Conservation (phyloP, 805 yeast species). For the Candida corydali region DNA sequence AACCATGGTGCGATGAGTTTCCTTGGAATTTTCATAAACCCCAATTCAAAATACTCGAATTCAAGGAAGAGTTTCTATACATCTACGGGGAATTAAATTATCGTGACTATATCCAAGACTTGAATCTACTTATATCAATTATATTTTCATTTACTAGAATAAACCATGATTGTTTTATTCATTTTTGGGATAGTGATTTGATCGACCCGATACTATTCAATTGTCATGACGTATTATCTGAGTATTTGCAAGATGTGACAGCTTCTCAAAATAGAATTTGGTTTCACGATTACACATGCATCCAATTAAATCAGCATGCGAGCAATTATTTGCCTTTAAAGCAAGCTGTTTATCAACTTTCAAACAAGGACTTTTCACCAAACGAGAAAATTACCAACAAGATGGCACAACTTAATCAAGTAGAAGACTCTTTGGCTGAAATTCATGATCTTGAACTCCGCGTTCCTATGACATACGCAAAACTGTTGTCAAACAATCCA, state of each 20-base stretch:
- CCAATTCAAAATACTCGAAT: not conserved
- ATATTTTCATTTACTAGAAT: constrained; percentile 31
- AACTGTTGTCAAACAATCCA: constrained; percentile 3
- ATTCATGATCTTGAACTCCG: constrained; percentile 5
- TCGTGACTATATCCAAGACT: constrained; percentile 44
- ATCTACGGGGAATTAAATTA: constrained; percentile 40
- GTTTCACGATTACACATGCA: constrained; percentile 41
- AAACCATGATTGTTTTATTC: constrained; percentile 34
- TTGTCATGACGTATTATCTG: constrained; percentile 42
- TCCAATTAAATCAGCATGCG: constrained; percentile 13
- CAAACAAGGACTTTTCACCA: constrained; percentile 8
- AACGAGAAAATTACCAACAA: constrained; percentile 3
- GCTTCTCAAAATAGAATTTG: constrained; percentile 50
- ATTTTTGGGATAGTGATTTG: constrained; percentile 44
- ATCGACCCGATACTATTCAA: constrained; percentile 55
- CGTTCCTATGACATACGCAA: constrained; percentile 4
- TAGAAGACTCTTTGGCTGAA: constrained; percentile 1
- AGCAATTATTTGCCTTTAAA: constrained; percentile 8
- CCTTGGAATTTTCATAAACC: constrained; percentile 17
- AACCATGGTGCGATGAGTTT: constrained; percentile 17
- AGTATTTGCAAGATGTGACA: constrained; percentile 41
- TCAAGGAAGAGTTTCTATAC: constrained; percentile 13
- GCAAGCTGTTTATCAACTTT: constrained; percentile 10
- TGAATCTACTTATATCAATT: constrained; percentile 39
- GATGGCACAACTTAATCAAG: not conserved